Percentiles rank a stretch among this genome's conserved stretches.
phyloP scores from a whole-genome alignment of 106 monocot species.

The Cymbidium sinense region DNA sequence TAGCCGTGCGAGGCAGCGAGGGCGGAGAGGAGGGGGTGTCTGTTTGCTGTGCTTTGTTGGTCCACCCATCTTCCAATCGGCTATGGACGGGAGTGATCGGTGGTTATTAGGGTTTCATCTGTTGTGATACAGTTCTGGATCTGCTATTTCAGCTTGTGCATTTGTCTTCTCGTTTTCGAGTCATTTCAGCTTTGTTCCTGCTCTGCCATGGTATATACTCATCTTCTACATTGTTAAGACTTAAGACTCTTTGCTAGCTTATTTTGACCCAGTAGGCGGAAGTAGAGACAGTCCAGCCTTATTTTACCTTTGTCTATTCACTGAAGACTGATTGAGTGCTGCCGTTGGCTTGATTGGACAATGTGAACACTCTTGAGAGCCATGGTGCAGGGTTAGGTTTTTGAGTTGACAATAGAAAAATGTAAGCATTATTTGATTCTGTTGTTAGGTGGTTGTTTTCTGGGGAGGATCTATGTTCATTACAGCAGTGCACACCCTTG shows the following conservation, averaged over 20 bases:
- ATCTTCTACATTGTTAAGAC: background rate
- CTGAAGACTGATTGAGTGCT: background rate
- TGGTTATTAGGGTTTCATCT: background rate
- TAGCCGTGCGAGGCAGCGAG: background rate
- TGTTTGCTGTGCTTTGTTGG: background rate
- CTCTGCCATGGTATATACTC: background rate
- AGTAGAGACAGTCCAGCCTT: background rate
- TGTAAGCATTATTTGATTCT: background rate
- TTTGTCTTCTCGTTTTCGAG: background rate
- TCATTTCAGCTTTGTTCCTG: background rate
- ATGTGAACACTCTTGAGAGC: background rate
- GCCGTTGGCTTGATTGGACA: background rate
- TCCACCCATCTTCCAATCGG: background rate
- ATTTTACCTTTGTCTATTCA: background rate
- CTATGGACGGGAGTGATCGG: slow-evolving; percentile 3
- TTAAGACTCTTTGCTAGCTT: background rate
- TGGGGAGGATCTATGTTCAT: background rate
- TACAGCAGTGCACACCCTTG: too few relatives aligned
- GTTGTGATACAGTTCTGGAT: slow-evolving; percentile 1
- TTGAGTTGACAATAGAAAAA: background rate
- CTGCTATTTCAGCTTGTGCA: slow-evolving; percentile 1
- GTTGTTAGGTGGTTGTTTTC: background rate
- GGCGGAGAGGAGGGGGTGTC: background rate
- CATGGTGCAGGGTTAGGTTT: background rate
- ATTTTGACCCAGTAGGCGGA: background rate